Evolutionary conservation across 2,329 filamentous ascomycete genomes (phyloP), one percentile per base, ranked within the genome.

Genomic region (Talaromyces funiculosus): DNA sequence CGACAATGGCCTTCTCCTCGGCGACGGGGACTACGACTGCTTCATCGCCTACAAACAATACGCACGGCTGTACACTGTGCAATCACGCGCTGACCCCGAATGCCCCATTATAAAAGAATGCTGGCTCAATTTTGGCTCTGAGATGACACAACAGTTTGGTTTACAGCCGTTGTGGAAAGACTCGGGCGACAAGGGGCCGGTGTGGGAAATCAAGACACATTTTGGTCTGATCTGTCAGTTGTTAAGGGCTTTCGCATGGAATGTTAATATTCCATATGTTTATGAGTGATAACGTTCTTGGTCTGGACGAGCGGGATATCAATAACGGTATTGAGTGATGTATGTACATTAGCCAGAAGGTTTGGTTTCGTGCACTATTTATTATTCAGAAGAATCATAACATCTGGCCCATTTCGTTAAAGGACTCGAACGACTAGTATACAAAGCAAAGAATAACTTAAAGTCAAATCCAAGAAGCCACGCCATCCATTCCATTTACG

Each of bases 191-290:
- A 33, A 14, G 3, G 59, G 59, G 3, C 59, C 59, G 3, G 31
- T 61, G 53, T 57, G 56, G 49, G 59, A 61, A 45, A 57, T 61
- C 8, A 61, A 53, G 10, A 56, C 53, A 4, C 59, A 61, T n/a
- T 57, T 33, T 29, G 51, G 53, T 20, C n/a, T 57, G 59, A 61
- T 61, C 35, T 43, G n/a, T 54, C 53, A 53, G n/a, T 38, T 61
- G 53, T 18, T 61, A 37, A 61, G 59, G 47, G 59, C 53, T 26
- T 61, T 61, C 57, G 53, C 59, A 18, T 51, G 53, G 53, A 61
- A 61, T 53, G 26, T 57, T 38, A 57, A 57, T 53, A 57, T 61
- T 43, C 59, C 59, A 14, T 61, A 61, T 53, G 53, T 53, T 29
- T 57, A 51, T 33, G 26, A 10, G 10, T 51, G 29, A 51, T 3